Evolutionary conservation across 139 green algal genomes (phyloP).

Genomic region (Picochlorum sp.): DNA sequence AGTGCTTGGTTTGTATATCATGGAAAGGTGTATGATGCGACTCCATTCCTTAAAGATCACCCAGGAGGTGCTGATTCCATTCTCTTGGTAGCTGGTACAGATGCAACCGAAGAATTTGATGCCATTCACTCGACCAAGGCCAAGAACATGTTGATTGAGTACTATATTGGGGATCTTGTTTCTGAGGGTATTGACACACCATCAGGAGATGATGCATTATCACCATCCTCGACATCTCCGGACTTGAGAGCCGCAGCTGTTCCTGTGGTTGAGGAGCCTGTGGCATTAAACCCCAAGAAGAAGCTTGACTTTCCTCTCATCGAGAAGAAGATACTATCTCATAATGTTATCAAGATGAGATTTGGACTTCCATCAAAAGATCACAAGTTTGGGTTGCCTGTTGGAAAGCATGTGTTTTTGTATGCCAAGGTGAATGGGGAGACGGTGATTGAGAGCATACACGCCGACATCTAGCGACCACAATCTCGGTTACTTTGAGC

Average conservation of each 20-base stretch:
- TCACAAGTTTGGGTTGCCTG: conserved; percentile 84
- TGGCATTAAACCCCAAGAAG: conserved; percentile 74
- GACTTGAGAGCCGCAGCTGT: too few relatives aligned
- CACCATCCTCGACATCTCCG: background rate
- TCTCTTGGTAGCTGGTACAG: conserved; percentile 58
- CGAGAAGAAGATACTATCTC: conserved; percentile 67
- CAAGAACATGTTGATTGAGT: conserved; percentile 73
- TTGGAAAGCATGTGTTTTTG: conserved; percentile 92
- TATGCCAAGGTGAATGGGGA: conserved; percentile 77
- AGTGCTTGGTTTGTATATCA: conserved; percentile 88
- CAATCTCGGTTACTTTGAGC: conserved; percentile 85
- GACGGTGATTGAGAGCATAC: conserved; percentile 92
- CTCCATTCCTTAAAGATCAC: conserved; percentile 85
- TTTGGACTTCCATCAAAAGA: conserved; percentile 82
- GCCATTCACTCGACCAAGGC: conserved; percentile 78
- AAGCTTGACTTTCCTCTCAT: conserved; percentile 68
- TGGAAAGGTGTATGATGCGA: conserved; percentile 91
- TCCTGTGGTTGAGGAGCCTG: conserved; percentile 11
- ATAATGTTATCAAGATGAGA: conserved; percentile 81
- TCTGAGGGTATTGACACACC: background rate
- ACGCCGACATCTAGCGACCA: conserved; percentile 80
- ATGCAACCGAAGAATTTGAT: conserved; percentile 85
- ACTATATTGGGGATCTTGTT: conserved; percentile 67
- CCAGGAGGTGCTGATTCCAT: conserved; percentile 83
- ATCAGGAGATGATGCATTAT: conserved; percentile 7